These are phyloP conservation scores for Musa balbisiana DNA, from an alignment of 202 grass and related monocot species.

Conservation along the genomic window DNA sequence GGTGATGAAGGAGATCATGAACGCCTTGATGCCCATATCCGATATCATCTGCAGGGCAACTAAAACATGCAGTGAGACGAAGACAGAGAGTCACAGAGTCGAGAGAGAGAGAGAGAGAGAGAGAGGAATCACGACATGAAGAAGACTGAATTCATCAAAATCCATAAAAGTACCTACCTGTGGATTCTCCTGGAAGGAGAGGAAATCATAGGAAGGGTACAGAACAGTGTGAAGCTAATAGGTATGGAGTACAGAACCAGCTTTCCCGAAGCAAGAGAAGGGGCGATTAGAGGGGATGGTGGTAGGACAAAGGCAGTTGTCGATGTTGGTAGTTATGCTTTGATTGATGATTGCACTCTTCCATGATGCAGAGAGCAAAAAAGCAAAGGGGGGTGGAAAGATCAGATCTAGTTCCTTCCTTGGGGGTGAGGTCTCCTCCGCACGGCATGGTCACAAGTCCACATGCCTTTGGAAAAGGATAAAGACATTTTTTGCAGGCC, in stretches of 20 bases:
- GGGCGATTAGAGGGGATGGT: neutral
- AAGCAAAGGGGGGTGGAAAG: neutral
- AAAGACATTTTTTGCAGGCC: neutral
- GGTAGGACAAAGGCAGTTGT: constrained; percentile 16
- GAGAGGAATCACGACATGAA: no score
- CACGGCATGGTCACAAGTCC: neutral
- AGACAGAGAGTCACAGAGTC: no score
- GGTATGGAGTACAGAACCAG: neutral
- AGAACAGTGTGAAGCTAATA: neutral
- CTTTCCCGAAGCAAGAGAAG: neutral
- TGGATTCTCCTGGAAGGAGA: no score
- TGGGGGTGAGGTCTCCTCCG: neutral
- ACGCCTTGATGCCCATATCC: constrained; percentile 28
- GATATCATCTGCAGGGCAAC: neutral
- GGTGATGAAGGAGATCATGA: constrained; percentile 42
- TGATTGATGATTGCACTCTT: constrained; percentile 5
- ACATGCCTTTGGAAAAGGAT: neutral
- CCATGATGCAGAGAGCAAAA: neutral
- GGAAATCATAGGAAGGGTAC: neutral
- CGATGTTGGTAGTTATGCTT: neutral
- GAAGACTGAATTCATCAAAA: neutral
- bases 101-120: no score
- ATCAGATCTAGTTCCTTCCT: constrained; percentile 15
- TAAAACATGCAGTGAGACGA: neutral
- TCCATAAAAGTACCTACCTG: no score